Evolutionary conservation across 2,329 filamentous ascomycete species (phyloP).

Genomic region (Colletotrichum musicola): DNA sequence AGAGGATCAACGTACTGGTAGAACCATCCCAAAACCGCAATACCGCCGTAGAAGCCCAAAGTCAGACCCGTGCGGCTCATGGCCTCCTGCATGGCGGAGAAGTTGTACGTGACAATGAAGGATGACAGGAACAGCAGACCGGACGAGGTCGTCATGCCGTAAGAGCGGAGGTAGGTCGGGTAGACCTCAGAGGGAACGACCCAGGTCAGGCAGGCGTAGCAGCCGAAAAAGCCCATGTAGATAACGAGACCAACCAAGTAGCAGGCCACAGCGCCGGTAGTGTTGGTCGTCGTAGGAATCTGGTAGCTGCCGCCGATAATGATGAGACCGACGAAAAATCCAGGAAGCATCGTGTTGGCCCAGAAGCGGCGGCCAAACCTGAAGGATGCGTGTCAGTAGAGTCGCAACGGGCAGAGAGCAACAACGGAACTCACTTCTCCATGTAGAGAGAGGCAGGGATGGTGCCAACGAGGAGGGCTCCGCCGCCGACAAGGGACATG

Average conservation of each 20-base stretch:
- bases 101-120: constrained; percentile 83
- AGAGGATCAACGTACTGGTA: constrained; percentile 62
- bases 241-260: constrained; percentile 77
- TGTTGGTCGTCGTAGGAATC: constrained; percentile 60
- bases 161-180: constrained; percentile 78
- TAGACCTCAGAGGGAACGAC: constrained; percentile 78
- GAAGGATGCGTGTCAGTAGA: not conserved
- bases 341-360: constrained; percentile 78
- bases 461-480: constrained; percentile 74
- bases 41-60: constrained; percentile 80
- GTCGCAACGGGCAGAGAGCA: not conserved
- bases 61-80: constrained; percentile 75
- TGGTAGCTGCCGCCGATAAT: constrained; percentile 75
- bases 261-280: constrained; percentile 64
- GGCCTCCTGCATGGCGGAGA: constrained; percentile 75
- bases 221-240: constrained; percentile 78
- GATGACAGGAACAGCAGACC: constrained; percentile 77
- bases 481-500: constrained; percentile 81
- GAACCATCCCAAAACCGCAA: constrained; percentile 76
- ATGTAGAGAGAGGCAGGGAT: constrained; percentile 78
- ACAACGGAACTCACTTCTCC: constrained; percentile 60
- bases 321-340: constrained; percentile 77
- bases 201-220: constrained; percentile 74
- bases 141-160: constrained; percentile 80
- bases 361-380: constrained; percentile 78